These are phyloP conservation scores for Phytophthora sp. DNA, from an alignment of 352 stramenopile genomes.

Conservation along the genomic window DNA sequence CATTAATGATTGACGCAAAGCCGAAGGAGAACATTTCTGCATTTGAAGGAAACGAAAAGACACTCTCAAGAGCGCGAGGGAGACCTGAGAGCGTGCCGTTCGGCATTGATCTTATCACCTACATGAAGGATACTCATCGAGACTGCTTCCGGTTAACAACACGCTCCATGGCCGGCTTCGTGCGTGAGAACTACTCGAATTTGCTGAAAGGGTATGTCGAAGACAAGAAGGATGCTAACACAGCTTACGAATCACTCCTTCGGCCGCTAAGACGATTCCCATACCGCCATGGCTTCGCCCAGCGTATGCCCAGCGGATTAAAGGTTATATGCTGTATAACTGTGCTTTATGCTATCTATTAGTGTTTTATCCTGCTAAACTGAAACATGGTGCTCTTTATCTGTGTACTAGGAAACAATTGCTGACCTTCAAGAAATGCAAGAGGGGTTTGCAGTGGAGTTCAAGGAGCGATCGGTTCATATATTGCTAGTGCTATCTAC, in stretches of 20 bases:
- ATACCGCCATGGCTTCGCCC: slow-evolving; percentile 21
- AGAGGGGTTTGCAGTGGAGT: slow-evolving; percentile 11
- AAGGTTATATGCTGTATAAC: slow-evolving; percentile 3
- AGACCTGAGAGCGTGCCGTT: slow-evolving; percentile 13
- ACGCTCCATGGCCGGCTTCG: not conserved
- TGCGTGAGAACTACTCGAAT: not conserved
- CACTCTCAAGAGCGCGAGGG: not conserved
- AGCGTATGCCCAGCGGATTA: slow-evolving; percentile 6
- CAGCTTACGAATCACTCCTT: slow-evolving; percentile 7
- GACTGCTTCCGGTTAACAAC: not conserved
- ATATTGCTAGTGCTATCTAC: slow-evolving; percentile 9
- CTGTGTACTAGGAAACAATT: slow-evolving; percentile 9
- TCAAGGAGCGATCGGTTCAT: slow-evolving; percentile 4
- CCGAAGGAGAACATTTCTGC: not conserved
- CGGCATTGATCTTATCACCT: slow-evolving; percentile 7
- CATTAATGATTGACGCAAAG: not conserved
- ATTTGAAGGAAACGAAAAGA: slow-evolving; percentile 15
- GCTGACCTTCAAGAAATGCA: slow-evolving; percentile 1
- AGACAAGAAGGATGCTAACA: slow-evolving; percentile 2
- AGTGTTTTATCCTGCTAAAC: too few species aligned
- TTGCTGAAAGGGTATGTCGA: slow-evolving; percentile 6
- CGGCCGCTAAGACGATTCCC: slow-evolving; percentile 7
- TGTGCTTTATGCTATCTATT: not conserved
- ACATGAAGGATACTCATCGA: slow-evolving; percentile 18
- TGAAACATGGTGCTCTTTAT: not conserved